Evolutionary conservation across 2,329 filamentous ascomycete genomes (phyloP).

Genomic region (Blastomyces silverae): DNA sequence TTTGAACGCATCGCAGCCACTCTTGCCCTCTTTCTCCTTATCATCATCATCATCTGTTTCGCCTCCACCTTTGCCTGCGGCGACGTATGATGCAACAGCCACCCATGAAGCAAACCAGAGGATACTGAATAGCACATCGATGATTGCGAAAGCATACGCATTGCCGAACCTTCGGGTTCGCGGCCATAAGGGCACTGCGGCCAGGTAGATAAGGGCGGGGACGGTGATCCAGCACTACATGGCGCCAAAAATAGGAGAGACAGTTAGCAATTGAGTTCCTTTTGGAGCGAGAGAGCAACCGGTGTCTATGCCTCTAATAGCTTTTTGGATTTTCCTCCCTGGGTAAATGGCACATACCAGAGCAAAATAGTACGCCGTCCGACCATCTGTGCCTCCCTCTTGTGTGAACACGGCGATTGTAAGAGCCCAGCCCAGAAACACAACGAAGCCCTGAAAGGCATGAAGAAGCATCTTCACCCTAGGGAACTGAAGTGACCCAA

Average conservation of each 20-base stretch:
- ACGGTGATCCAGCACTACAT: slow-evolving; percentile 53
- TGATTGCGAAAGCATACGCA: slow-evolving; percentile 52
- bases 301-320: background rate
- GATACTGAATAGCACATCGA: slow-evolving; percentile 50
- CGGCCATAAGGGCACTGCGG: slow-evolving; percentile 55
- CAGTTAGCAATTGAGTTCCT: background rate
- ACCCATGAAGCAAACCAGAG: slow-evolving; percentile 57
- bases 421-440: slow-evolving; percentile 53
- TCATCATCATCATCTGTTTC: slow-evolving; percentile 30
- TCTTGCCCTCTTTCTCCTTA: slow-evolving; percentile 35
- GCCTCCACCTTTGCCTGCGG: slow-evolving; percentile 48
- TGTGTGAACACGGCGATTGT: slow-evolving; percentile 55
- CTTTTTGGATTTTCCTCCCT: background rate
- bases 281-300: slow-evolving; percentile 1
- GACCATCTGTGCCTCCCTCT: slow-evolving; percentile 47
- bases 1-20: slow-evolving; percentile 50
- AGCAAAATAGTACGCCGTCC: slow-evolving; percentile 52
- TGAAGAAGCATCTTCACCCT: slow-evolving; percentile 53
- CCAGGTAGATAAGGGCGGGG: slow-evolving; percentile 54
- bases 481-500: slow-evolving; percentile 18
- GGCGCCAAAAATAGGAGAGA: background rate
- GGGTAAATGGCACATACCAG: slow-evolving; percentile 42
- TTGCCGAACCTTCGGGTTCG: slow-evolving; percentile 54
- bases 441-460: slow-evolving; percentile 48
- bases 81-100: slow-evolving; percentile 51